Conservation (phyloP, 1,139 yeast species). For the Yamadazyma oceani region DNA sequence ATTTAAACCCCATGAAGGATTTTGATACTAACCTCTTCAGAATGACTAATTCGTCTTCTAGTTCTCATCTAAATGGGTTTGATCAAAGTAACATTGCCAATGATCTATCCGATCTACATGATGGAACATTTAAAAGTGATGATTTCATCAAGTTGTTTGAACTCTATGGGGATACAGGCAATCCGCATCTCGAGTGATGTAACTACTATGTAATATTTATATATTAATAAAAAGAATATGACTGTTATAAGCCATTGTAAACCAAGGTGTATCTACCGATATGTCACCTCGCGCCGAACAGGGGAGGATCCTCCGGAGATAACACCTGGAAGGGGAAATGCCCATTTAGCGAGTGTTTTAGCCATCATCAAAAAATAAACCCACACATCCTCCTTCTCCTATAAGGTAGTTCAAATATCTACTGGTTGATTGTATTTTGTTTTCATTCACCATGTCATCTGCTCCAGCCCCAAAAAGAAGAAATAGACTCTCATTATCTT, state of each 20-base stretch:
- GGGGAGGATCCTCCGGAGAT: too few species aligned
- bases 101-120: slow-evolving; percentile 8
- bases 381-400: too few species aligned
- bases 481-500: slow-evolving; percentile 36
- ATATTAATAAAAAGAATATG: too few species aligned
- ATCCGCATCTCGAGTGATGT: slow-evolving; percentile 13
- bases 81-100: background rate
- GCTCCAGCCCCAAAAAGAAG: slow-evolving; percentile 21
- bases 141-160: slow-evolving; percentile 41
- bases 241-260: too few species aligned
- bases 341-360: slow-evolving; percentile 20
- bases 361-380: slow-evolving; percentile 11
- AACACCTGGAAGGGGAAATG: background rate
- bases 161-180: slow-evolving; percentile 34
- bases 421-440: too few species aligned
- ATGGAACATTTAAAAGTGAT: slow-evolving; percentile 25
- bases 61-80: background rate
- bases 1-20: slow-evolving; percentile 9
- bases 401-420: too few species aligned
- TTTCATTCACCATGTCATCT: background rate
- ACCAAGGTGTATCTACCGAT: too few species aligned
- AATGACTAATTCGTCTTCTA: slow-evolving; percentile 1
- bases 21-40: slow-evolving; percentile 7
- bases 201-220: background rate
- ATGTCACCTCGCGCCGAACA: too few species aligned